A percentile compares a stretch with the other conserved stretches of the same genome.
Conservation (phyloP, 78 protist genomes). For the Tieghemostelium lacteum region DNA sequence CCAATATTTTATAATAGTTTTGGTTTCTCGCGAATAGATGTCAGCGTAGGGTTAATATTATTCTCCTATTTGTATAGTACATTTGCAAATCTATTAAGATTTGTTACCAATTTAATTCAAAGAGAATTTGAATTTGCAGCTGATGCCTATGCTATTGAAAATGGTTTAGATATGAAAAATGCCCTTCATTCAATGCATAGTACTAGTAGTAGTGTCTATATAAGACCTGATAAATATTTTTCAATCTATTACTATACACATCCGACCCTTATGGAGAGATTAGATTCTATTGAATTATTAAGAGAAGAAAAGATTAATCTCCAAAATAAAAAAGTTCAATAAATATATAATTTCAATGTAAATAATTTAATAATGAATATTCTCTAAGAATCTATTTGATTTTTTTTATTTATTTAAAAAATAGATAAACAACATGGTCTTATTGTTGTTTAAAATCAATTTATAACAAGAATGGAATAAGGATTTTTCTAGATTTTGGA, state of each 20-base stretch:
- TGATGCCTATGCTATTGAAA: constrained; percentile 49
- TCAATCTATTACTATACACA: constrained; percentile 68
- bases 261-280: constrained; percentile 73
- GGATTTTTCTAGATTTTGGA: constrained; percentile 78
- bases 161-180: constrained; percentile 70
- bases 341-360: background rate
- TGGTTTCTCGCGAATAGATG: constrained; percentile 66
- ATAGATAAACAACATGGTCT: no score
- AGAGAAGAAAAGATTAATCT: constrained; percentile 2
- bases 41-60: constrained; percentile 65
- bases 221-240: constrained; percentile 59
- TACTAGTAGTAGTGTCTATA: constrained; percentile 32
- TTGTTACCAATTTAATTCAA: constrained; percentile 60
- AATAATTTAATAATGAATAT: no score
- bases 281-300: constrained; percentile 56
- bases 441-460: no score
- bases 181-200: constrained; percentile 71
- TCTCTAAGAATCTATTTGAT: background rate
- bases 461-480: constrained; percentile 87
- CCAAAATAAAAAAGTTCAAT: background rate
- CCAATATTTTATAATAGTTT: constrained; percentile 44
- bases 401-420: background rate
- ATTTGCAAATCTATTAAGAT: constrained; percentile 70
- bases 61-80: constrained; percentile 73
- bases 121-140: constrained; percentile 76